These are phyloP conservation scores for Euphorbia tirucalli DNA, from an alignment of 345 rosid genomes.

Conservation along the genomic window DNA sequence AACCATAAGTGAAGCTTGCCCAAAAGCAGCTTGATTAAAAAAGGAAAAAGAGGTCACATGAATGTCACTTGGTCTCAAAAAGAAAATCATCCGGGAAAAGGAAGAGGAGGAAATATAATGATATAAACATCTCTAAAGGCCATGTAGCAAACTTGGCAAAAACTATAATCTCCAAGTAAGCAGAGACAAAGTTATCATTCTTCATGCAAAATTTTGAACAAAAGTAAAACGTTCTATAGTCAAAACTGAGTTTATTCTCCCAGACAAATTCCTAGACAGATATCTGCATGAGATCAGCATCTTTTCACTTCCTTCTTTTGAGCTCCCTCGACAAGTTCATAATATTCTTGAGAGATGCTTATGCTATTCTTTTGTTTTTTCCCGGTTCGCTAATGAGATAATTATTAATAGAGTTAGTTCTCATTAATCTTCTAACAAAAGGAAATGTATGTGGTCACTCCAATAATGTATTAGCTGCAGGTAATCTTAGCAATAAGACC, in stretches of 20 bases:
- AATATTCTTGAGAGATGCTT: background rate
- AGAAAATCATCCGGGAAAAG: background rate
- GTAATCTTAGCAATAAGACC: background rate
- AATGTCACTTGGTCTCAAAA: background rate
- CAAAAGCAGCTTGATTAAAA: conserved; percentile 9
- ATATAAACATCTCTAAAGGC: background rate
- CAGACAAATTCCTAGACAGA: conserved; percentile 1
- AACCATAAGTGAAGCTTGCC: background rate
- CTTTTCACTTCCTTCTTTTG: background rate
- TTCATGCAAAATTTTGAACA: background rate
- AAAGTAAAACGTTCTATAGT: background rate
- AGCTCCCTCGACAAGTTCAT: background rate
- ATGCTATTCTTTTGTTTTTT: background rate
- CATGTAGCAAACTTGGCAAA: background rate
- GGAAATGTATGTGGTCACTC: background rate
- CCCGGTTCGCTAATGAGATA: background rate
- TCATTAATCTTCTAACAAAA: background rate
- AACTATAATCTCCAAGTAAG: background rate
- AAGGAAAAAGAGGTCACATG: background rate
- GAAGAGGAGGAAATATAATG: no score
- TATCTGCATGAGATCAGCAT: background rate
- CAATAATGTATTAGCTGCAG: background rate
- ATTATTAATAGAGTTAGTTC: background rate
- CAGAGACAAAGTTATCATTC: background rate
- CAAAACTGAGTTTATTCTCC: background rate